phyloP scores from a whole-genome alignment of 106 monocot genomes.

The Dendrobium nobile region DNA sequence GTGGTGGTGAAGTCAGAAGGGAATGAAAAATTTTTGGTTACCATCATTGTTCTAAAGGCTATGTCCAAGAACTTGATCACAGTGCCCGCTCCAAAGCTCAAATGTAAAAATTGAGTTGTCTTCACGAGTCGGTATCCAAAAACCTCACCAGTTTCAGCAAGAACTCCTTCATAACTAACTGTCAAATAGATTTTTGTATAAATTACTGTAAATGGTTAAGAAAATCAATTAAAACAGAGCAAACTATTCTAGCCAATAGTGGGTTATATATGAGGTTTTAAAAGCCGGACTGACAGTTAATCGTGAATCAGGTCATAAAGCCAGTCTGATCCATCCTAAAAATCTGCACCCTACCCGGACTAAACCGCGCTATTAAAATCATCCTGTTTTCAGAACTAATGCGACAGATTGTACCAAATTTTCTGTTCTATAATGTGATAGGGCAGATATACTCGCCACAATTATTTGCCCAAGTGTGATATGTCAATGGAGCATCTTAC shows the following conservation, averaged over 20 bases:
- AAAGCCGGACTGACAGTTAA: no score
- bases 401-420: no score
- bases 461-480: no score
- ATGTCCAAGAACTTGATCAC: slow-evolving; percentile 97
- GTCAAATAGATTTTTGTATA: slow-evolving; percentile 3
- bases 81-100: slow-evolving; percentile 68
- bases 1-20: not conserved
- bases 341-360: no score
- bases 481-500: no score
- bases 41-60: slow-evolving; percentile 95
- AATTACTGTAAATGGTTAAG: not conserved
- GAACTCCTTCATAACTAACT: slow-evolving; percentile 94
- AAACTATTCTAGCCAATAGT: not conserved
- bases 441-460: no score
- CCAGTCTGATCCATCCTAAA: no score
- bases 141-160: slow-evolving; percentile 84
- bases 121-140: slow-evolving; percentile 94
- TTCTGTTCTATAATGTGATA: no score
- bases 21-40: slow-evolving; percentile 9
- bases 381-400: no score
- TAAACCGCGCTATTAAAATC: no score
- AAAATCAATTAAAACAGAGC: not conserved
- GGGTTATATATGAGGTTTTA: no score
- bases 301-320: no score
- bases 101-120: slow-evolving; percentile 91